A percentile compares a stretch with the other conserved stretches of the same genome.
These are phyloP conservation scores for Larix kaempferi DNA, from an alignment of 75 land plant species.

Conservation along the genomic window DNA sequence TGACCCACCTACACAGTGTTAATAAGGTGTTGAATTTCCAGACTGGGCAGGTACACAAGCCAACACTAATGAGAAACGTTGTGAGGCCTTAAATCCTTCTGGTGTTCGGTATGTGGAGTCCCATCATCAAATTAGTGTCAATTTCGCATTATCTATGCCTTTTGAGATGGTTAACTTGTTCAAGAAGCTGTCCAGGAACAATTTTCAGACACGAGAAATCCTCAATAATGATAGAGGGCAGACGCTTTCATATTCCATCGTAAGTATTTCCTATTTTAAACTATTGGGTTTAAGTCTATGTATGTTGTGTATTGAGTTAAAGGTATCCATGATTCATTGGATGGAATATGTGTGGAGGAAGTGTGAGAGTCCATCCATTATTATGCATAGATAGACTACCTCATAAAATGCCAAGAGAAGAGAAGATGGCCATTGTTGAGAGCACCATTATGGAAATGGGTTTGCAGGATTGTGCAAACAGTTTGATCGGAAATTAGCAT, in stretches of 20 bases:
- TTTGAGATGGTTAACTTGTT: no score
- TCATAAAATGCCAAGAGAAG: slow-evolving; percentile 34
- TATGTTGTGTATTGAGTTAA: neutral
- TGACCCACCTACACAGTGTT: no score
- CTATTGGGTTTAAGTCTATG: neutral
- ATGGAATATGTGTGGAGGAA: slow-evolving; percentile 29
- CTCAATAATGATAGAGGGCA: slow-evolving; percentile 47
- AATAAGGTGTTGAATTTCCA: no score
- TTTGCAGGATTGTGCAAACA: slow-evolving; percentile 53
- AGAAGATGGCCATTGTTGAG: slow-evolving; percentile 53
- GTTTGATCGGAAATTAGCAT: slow-evolving; percentile 65
- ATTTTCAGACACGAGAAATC: no score
- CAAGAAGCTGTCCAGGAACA: no score
- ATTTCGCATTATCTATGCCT: no score
- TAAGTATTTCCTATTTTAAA: slow-evolving; percentile 11
- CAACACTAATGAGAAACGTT: no score
- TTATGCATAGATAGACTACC: slow-evolving; percentile 73
- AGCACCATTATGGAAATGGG: slow-evolving; percentile 65
- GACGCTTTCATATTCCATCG: slow-evolving; percentile 55
- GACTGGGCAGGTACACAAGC: no score
- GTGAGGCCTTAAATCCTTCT: no score
- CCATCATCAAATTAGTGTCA: no score
- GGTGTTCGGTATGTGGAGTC: no score
- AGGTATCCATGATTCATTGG: neutral
- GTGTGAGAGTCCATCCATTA: slow-evolving; percentile 72